Percentiles rank a stretch among this genome's conserved stretches.
These are phyloP conservation scores for Diaporthe capsici DNA, from an alignment of 2,329 filamentous ascomycete species.

Conservation along the genomic window DNA sequence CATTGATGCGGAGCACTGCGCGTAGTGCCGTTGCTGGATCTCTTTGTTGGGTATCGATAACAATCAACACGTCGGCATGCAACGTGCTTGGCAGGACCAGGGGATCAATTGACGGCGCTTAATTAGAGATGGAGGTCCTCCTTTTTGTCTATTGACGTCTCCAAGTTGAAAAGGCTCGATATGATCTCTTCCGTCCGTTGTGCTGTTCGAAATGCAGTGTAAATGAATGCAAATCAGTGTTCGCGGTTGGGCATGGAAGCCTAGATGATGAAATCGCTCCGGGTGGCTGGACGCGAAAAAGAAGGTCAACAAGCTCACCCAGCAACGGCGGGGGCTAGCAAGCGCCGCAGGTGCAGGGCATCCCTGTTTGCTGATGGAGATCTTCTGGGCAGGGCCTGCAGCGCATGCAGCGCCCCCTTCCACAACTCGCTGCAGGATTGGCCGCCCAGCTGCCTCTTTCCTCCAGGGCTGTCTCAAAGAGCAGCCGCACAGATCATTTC, in stretches of 20 bases:
- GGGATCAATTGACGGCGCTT: not conserved
- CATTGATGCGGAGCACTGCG: conserved; percentile 39
- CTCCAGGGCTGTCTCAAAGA: conserved; percentile 25
- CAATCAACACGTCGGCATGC: conserved; percentile 20
- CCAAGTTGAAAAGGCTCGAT: not conserved
- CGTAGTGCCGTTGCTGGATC: conserved; percentile 25
- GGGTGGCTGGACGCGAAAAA: conserved; percentile 36
- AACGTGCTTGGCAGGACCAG: not conserved
- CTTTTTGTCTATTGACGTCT: not conserved
- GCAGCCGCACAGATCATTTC: not conserved
- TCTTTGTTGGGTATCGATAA: conserved; percentile 30
- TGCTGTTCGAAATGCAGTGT: not conserved
- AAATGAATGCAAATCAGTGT: not conserved
- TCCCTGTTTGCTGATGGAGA: conserved; percentile 30
- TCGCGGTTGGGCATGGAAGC: not conserved
- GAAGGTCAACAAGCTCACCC: conserved; percentile 35
- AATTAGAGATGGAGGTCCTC: not conserved
- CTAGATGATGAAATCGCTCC: conserved; percentile 9
- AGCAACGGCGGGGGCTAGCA: conserved; percentile 39
- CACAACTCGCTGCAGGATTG: conserved; percentile 30
- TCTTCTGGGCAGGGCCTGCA: conserved; percentile 29
- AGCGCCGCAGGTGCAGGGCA: conserved; percentile 29
- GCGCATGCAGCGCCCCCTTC: conserved; percentile 27
- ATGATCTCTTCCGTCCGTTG: not conserved
- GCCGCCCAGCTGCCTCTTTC: conserved; percentile 10